Percentiles rank a stretch among this genome's conserved stretches.
These are phyloP conservation scores for Didymella segeticola DNA, from an alignment of 2,329 filamentous ascomycete species.

Conservation along the genomic window DNA sequence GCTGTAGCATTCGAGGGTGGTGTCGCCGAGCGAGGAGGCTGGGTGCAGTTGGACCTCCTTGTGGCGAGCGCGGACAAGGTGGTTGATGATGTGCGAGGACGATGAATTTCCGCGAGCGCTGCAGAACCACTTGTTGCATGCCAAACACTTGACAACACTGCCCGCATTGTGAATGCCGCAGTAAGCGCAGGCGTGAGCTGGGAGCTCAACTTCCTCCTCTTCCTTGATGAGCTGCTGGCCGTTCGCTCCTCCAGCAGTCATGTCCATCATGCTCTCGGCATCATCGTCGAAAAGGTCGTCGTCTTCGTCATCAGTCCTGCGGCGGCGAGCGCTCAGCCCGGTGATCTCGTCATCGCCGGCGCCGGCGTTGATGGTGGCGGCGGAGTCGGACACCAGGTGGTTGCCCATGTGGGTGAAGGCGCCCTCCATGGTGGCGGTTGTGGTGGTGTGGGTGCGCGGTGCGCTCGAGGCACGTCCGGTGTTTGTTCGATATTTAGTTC, in stretches of 20 bases:
- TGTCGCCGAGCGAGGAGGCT: constrained; percentile 90
- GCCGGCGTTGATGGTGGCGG: constrained; percentile 85
- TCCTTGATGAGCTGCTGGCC: constrained; percentile 60
- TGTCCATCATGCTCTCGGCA: constrained; percentile 76
- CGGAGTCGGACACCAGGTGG: constrained; percentile 83
- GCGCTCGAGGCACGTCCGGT: constrained; percentile 9
- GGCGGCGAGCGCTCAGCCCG: constrained; percentile 70
- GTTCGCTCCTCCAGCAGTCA: constrained; percentile 77
- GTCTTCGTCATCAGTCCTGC: constrained; percentile 86
- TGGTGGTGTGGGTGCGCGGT: constrained; percentile 16
- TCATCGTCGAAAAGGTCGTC: constrained; percentile 82
- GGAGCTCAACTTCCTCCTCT: constrained; percentile 84
- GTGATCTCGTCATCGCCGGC: constrained; percentile 87
- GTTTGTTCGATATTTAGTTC: constrained; percentile 17
- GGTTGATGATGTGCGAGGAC: constrained; percentile 97
- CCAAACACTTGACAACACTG: constrained; percentile 94
- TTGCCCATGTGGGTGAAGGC: constrained; percentile 89
- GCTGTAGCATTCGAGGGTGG: constrained; percentile 97
- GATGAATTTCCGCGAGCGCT: constrained; percentile 95
- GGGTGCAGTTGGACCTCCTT: constrained; percentile 99
- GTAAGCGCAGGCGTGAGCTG: constrained; percentile 90
- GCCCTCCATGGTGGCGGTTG: constrained; percentile 70
- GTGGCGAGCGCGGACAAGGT: constrained; percentile 94
- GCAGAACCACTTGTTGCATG: constrained; percentile 99
- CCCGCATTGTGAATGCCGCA: constrained; percentile 96